phyloP scores from a whole-genome alignment of 2,329 filamentous ascomycete species.

The Pseudopithomyces chartarum region DNA sequence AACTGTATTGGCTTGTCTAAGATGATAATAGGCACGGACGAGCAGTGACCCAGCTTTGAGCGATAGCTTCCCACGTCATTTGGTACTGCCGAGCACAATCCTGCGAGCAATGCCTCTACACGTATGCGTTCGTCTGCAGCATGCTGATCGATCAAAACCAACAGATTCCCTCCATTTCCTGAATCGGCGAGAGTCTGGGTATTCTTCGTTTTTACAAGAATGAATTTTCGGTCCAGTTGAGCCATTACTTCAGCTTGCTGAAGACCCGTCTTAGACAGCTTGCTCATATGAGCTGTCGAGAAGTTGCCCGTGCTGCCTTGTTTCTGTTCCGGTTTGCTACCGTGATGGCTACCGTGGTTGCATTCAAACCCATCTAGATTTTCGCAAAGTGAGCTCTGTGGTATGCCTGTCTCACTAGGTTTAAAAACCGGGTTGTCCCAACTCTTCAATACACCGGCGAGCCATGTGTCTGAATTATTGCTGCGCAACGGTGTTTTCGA shows the following conservation, averaged over 20 bases:
- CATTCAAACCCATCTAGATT: slow-evolving; percentile 8
- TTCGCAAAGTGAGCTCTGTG: slow-evolving; percentile 37
- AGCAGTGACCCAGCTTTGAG: slow-evolving; percentile 38
- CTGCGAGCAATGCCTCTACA: slow-evolving; percentile 72
- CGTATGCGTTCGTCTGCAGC: slow-evolving; percentile 88
- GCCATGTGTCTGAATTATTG: slow-evolving; percentile 53
- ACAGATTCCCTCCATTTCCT: slow-evolving; percentile 36
- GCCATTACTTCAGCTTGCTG: slow-evolving; percentile 68
- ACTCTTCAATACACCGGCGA: slow-evolving; percentile 62
- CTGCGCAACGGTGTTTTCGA: slow-evolving; percentile 15
- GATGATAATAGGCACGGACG: slow-evolving; percentile 34
- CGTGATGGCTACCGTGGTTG: slow-evolving; percentile 4
- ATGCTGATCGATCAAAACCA: slow-evolving; percentile 90
- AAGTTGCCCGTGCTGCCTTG: slow-evolving; percentile 33
- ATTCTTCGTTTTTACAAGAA: slow-evolving; percentile 66
- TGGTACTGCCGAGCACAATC: slow-evolving; percentile 52
- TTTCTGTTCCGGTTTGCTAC: slow-evolving; percentile 17
- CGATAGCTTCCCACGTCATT: slow-evolving; percentile 21
- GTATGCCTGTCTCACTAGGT: slow-evolving; percentile 51
- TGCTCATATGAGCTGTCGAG: slow-evolving; percentile 24
- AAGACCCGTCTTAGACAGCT: slow-evolving; percentile 62
- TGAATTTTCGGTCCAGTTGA: slow-evolving; percentile 90
- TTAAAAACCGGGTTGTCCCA: slow-evolving; percentile 82
- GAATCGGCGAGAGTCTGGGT: slow-evolving; percentile 12
- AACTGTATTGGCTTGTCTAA: slow-evolving; percentile 65